These are phyloP conservation scores for Lachancea cidri DNA, from an alignment of 805 yeast species.

Conservation along the genomic window DNA sequence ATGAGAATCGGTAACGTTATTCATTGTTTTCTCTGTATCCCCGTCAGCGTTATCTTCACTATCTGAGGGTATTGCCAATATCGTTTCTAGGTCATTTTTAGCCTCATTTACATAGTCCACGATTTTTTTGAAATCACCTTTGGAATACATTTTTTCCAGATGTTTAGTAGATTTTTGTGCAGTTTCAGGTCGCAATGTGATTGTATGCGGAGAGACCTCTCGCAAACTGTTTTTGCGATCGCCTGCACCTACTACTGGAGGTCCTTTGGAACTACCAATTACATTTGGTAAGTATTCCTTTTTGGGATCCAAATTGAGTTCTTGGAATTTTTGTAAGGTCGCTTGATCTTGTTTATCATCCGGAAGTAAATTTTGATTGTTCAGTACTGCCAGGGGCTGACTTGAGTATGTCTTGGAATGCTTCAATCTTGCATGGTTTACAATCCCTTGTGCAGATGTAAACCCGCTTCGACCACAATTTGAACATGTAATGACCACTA, in stretches of 20 bases:
- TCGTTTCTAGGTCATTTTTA: conserved; percentile 21
- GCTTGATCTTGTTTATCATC: conserved; percentile 23
- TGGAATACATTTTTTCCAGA: conserved; percentile 22
- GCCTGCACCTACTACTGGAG: conserved; percentile 9
- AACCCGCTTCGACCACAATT: conserved; percentile 65
- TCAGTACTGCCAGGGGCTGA: conserved; percentile 69
- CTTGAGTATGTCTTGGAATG: conserved; percentile 66
- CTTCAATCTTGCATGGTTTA: conserved; percentile 70
- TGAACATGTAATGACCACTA: conserved; percentile 64
- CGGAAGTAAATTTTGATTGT: conserved; percentile 51
- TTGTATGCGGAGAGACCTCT: conserved; percentile 5
- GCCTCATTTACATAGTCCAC: conserved; percentile 28
- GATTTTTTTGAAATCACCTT: conserved; percentile 26
- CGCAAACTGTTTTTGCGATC: conserved; percentile 4
- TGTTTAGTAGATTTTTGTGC: conserved; percentile 14
- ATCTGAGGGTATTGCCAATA: conserved; percentile 16
- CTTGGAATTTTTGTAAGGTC: conserved; percentile 25
- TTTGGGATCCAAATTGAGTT: conserved; percentile 22
- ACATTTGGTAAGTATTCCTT: conserved; percentile 26
- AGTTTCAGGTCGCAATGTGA: neutral
- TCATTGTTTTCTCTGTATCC: conserved; percentile 4
- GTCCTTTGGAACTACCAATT: conserved; percentile 25
- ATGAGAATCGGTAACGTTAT: too few relatives aligned
- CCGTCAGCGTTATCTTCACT: conserved; percentile 9
- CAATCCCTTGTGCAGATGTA: conserved; percentile 74